Evolutionary conservation across 2,329 filamentous ascomycete genomes (phyloP).

Genomic region (Rasamsonia emersonii): DNA sequence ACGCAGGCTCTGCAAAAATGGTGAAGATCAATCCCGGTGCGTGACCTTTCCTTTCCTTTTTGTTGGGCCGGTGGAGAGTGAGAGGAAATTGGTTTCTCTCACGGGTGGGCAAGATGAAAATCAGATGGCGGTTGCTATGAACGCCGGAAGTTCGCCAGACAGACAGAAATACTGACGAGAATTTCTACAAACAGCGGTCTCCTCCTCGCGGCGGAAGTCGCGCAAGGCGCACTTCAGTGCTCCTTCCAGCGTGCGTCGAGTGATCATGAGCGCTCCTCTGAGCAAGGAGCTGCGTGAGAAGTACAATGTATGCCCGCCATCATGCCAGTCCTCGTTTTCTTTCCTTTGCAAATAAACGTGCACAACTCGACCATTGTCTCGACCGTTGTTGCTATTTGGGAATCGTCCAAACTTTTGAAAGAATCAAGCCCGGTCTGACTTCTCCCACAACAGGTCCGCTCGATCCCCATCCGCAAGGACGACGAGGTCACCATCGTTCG

Average conservation of each 20-base stretch:
- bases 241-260: slow-evolving; percentile 85
- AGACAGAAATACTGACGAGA: slow-evolving; percentile 11
- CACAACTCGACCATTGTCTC: background rate
- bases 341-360: background rate
- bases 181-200: slow-evolving; percentile 22
- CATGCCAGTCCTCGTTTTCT: slow-evolving; percentile 1
- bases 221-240: slow-evolving; percentile 97
- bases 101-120: background rate
- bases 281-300: slow-evolving; percentile 97
- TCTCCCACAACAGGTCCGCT: slow-evolving; percentile 11
- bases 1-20: slow-evolving; percentile 22
- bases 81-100: slow-evolving; percentile 7
- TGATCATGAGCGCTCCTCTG: slow-evolving; percentile 93
- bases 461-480: slow-evolving; percentile 80
- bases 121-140: slow-evolving; percentile 2
- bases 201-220: slow-evolving; percentile 92
- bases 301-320: slow-evolving; percentile 82
- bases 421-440: slow-evolving; percentile 12
- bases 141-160: background rate
- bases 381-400: background rate
- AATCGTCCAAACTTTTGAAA: slow-evolving; percentile 5
- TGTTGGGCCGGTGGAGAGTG: slow-evolving; percentile 5
- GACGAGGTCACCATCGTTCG: slow-evolving; percentile 91
- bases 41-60: slow-evolving; percentile 12
- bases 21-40: slow-evolving; percentile 22